These are phyloP conservation scores for Penicillium paradoxum DNA, from an alignment of 495 filamentous ascomycete species.

Conservation along the genomic window DNA sequence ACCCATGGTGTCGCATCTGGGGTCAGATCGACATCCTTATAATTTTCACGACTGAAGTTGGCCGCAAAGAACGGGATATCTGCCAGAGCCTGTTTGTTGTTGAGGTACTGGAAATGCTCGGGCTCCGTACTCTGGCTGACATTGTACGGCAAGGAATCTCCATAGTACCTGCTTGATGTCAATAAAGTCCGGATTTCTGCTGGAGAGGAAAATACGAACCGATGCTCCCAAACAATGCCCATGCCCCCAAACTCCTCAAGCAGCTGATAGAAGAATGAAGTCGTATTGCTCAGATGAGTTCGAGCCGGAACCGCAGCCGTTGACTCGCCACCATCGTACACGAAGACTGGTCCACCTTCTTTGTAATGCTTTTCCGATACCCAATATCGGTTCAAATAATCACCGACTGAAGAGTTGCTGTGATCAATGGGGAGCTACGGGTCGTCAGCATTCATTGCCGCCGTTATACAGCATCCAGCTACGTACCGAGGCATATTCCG, in stretches of 20 bases:
- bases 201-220: slow-evolving; percentile 26
- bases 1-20: slow-evolving; percentile 52
- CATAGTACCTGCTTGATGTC: slow-evolving; percentile 41
- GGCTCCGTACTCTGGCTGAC: slow-evolving; percentile 40
- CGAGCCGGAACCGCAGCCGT: slow-evolving; percentile 26
- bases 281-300: slow-evolving; percentile 30
- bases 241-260: slow-evolving; percentile 46
- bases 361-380: slow-evolving; percentile 45
- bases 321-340: slow-evolving; percentile 50
- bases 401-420: slow-evolving; percentile 33
- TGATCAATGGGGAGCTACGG: slow-evolving; percentile 46
- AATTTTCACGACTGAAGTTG: slow-evolving; percentile 37
- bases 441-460: slow-evolving; percentile 4
- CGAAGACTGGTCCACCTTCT: slow-evolving; percentile 48
- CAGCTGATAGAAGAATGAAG: slow-evolving; percentile 40
- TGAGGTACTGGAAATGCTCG: slow-evolving; percentile 47
- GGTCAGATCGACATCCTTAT: slow-evolving; percentile 35
- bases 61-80: slow-evolving; percentile 50
- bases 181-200: not conserved
- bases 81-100: slow-evolving; percentile 47
- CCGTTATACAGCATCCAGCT: not conserved
- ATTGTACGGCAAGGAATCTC: slow-evolving; percentile 45
- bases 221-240: slow-evolving; percentile 56
- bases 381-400: slow-evolving; percentile 53
- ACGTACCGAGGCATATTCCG: slow-evolving; percentile 27